Conservation (phyloP, 768 basidiomycete species). For the Trametes coccinea region DNA sequence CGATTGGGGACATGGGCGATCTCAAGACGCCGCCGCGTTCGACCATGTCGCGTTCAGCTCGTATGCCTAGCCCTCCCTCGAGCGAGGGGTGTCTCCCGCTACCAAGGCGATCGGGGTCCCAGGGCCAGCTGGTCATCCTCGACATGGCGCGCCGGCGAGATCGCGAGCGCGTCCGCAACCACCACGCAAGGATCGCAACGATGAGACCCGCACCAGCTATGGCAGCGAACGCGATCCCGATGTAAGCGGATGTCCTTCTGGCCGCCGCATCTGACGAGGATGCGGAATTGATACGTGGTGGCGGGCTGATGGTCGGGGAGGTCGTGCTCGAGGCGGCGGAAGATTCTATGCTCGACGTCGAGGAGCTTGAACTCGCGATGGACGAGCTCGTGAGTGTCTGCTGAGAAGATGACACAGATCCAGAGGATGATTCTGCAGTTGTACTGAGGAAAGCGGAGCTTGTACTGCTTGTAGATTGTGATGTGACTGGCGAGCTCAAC, state of each 20-base stretch:
- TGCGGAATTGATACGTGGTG: constrained; percentile 2
- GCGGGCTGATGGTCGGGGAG: background rate
- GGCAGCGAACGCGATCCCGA: constrained; percentile 28
- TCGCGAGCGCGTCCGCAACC: constrained; percentile 27
- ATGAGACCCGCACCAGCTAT: constrained; percentile 25
- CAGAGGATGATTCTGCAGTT: no score
- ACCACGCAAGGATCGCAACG: constrained; percentile 28
- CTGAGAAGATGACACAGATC: no score
- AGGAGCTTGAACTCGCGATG: background rate
- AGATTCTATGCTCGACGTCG: background rate
- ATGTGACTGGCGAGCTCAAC: no score
- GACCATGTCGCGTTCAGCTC: background rate
- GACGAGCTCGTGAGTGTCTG: no score
- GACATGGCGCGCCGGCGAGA: constrained; percentile 19
- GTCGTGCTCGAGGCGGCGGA: background rate
- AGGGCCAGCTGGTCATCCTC: constrained; percentile 23
- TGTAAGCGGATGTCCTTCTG: constrained; percentile 22
- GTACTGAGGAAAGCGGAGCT: no score
- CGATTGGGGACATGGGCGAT: background rate
- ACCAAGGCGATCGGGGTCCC: constrained; percentile 18
- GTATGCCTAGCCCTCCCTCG: constrained; percentile 13
- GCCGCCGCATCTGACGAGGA: constrained; percentile 4
- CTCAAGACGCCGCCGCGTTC: background rate
- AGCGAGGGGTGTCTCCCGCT: background rate
- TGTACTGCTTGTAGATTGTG: no score